Evolutionary conservation across 2,329 filamentous ascomycete species (phyloP).

Genomic region (Talaromyces sp.): DNA sequence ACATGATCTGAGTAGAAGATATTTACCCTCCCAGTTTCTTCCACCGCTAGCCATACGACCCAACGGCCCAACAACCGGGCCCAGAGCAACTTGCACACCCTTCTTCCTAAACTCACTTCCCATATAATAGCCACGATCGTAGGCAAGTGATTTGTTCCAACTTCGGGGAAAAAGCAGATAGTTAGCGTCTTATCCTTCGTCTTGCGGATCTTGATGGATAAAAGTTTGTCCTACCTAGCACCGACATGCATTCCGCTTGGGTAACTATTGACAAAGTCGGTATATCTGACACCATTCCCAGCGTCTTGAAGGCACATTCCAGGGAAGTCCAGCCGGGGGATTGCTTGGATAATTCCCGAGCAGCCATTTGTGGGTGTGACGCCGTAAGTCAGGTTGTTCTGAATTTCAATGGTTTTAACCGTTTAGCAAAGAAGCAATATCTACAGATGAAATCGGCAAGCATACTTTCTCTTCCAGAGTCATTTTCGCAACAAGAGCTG

Average conservation of each 20-base stretch:
- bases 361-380: slow-evolving; percentile 22
- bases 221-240: background rate
- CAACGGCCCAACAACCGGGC: slow-evolving; percentile 30
- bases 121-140: background rate
- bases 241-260: background rate
- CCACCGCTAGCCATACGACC: slow-evolving; percentile 36
- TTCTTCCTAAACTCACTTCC: background rate
- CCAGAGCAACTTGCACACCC: background rate
- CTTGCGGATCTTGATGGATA: background rate
- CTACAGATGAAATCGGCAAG: background rate
- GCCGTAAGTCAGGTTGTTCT: slow-evolving; percentile 11
- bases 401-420: background rate
- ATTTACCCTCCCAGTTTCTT: slow-evolving; percentile 43
- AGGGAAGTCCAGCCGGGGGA: slow-evolving; percentile 28
- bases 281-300: slow-evolving; percentile 33
- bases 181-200: background rate
- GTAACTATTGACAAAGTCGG: background rate
- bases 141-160: background rate
- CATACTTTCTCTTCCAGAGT: background rate
- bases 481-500: background rate
- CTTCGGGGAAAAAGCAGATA: background rate
- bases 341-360: slow-evolving; percentile 27
- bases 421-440: background rate
- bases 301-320: slow-evolving; percentile 42
- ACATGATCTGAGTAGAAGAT: background rate